Evolutionary conservation across 495 filamentous ascomycete genomes (phyloP).

Genomic region (Chaetomium fimeti): DNA sequence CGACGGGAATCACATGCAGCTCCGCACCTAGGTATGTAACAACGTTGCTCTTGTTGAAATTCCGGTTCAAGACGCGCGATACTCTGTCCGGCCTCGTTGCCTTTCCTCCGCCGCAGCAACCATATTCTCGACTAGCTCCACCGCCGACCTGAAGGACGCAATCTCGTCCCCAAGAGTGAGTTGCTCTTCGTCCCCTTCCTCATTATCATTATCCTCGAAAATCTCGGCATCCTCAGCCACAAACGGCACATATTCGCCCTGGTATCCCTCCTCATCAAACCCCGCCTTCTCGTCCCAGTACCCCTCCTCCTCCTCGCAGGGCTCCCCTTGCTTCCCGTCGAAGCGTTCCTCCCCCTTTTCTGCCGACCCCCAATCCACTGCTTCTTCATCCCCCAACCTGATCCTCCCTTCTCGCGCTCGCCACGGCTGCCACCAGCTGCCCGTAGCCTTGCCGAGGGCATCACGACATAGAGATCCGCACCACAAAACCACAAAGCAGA

Average conservation of each 20-base stretch:
- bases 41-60: background rate
- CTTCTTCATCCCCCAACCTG: background rate
- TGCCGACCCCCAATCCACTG: background rate
- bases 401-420: background rate
- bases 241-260: background rate
- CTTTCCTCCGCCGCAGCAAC: conserved; percentile 45
- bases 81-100: background rate
- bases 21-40: background rate
- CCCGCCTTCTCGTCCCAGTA: background rate
- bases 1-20: no score
- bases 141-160: conserved; percentile 47
- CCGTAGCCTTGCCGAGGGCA: background rate
- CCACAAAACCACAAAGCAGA: no score
- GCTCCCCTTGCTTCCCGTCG: background rate
- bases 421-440: background rate
- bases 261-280: conserved; percentile 3
- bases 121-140: conserved; percentile 46
- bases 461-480: background rate
- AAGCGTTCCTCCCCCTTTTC: background rate
- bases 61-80: no score
- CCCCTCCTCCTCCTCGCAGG: background rate
- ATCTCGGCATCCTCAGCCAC: background rate
- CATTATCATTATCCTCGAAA: conserved; percentile 2
- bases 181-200: conserved; percentile 5
- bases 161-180: conserved; percentile 39